Percentiles rank a stretch among this genome's conserved stretches.
Evolutionary conservation across 805 yeast genomes (phyloP).

Genomic region (Saccharomyces kudriavzevii): DNA sequence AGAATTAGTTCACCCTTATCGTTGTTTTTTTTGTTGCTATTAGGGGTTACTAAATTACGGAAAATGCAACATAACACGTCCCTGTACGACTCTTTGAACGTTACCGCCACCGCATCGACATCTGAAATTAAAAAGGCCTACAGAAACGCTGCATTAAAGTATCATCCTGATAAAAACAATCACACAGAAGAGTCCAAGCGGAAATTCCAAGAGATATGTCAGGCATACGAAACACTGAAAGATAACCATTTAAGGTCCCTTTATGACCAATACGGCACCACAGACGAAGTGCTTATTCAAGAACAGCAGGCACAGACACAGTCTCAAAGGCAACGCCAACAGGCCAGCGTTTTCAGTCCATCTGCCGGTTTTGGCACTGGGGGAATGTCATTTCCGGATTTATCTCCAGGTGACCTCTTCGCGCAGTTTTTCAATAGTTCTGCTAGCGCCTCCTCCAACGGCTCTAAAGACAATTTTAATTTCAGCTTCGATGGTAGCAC

Average conservation of each 20-base stretch:
- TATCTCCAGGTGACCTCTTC: constrained; percentile 26
- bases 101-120: constrained; percentile 38
- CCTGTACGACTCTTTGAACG: constrained; percentile 52
- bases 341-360: constrained; percentile 1
- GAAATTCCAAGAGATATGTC: constrained; percentile 52
- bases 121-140: constrained; percentile 49
- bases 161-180: constrained; percentile 60
- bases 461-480: neutral
- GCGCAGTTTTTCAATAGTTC: constrained; percentile 23
- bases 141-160: constrained; percentile 42
- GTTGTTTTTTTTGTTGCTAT: neutral
- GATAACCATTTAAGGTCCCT: constrained; percentile 38
- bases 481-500: constrained; percentile 2
- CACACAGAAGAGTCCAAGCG: constrained; percentile 43
- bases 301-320: neutral
- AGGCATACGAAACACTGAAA: constrained; percentile 57
- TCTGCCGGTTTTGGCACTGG: neutral
- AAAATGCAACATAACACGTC: constrained; percentile 5
- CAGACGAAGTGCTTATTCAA: constrained; percentile 15
- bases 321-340: constrained; percentile 2
- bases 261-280: constrained; percentile 46
- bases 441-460: neutral
- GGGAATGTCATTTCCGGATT: constrained; percentile 1
- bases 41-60: neutral
- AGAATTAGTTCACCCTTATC: neutral